A percentile compares a stretch with the other conserved stretches of the same genome.
Evolutionary conservation across 139 green algal genomes (phyloP).

Genomic region (Chlamydomonas incerta): DNA sequence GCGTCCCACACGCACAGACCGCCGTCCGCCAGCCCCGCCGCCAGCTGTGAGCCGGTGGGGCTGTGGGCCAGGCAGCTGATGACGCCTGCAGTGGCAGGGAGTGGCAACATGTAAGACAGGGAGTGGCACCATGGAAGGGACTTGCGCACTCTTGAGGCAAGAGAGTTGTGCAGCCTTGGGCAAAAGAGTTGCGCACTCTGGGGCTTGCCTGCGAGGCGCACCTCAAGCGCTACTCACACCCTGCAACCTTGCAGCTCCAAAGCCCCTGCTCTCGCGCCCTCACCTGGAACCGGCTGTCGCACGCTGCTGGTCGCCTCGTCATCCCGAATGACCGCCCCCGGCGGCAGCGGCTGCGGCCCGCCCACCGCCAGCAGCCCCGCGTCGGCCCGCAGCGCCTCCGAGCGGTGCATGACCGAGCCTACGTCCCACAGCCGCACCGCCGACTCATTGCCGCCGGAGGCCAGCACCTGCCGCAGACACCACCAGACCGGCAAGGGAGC

Average conservation of each 20-base stretch:
- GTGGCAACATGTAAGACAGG: no score
- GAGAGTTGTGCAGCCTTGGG: no score
- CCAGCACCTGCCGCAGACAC: conserved; percentile 16
- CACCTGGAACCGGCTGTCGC: neutral
- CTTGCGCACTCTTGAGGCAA: no score
- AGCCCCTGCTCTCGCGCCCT: no score
- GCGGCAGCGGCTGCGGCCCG: no score
- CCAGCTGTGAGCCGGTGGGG: conserved; percentile 15
- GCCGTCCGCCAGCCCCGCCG: conserved; percentile 15
- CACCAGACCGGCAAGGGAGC: no score
- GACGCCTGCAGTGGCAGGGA: neutral
- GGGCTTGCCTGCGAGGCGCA: no score
- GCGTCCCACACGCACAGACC: conserved; percentile 29
- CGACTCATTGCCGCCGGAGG: conserved; percentile 23
- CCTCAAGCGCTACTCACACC: no score
- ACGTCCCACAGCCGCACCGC: conserved; percentile 32
- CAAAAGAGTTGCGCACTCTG: no score
- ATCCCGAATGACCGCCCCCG: neutral
- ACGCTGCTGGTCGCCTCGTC: neutral
- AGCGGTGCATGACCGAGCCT: conserved; percentile 22
- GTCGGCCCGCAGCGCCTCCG: conserved; percentile 23
- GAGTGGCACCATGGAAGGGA: no score
- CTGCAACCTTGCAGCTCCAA: no score
- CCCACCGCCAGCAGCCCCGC: neutral
- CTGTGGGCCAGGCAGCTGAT: conserved; percentile 26